Evolutionary conservation across 768 basidiomycete genomes (phyloP).

Genomic region (Terana coerulea): DNA sequence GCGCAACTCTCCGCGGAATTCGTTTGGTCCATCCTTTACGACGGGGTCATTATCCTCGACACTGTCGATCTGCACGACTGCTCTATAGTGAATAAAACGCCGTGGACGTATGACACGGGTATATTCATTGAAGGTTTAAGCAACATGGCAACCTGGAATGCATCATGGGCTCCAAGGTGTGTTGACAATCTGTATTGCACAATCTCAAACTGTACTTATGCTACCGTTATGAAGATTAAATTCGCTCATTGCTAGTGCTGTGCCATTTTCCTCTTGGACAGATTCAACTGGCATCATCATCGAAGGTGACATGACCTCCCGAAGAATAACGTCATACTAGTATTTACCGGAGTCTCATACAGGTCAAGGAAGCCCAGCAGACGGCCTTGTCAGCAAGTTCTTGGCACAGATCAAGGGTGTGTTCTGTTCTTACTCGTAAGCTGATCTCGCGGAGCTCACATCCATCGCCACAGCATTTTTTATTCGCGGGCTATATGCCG

Average conservation of each 20-base stretch:
- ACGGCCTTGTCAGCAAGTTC: not conserved
- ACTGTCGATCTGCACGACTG: not conserved
- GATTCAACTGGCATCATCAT: not conserved
- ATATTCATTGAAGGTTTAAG: slow-evolving; percentile 4
- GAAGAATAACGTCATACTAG: not conserved
- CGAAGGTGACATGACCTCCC: not conserved
- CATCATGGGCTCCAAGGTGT: not conserved
- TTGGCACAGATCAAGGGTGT: not conserved
- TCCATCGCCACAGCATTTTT: not conserved
- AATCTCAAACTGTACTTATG: not conserved
- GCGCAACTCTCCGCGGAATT: slow-evolving; percentile 1
- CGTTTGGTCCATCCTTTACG: not conserved
- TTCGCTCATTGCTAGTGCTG: slow-evolving; percentile 1
- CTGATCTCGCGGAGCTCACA: not conserved
- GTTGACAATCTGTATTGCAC: not conserved
- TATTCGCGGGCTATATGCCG: not conserved
- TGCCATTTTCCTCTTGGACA: not conserved
- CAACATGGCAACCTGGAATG: not conserved
- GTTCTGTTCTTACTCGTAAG: not conserved
- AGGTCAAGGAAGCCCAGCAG: not conserved
- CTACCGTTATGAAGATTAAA: not conserved
- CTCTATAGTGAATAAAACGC: not conserved
- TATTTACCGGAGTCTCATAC: not conserved
- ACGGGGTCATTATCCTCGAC: not conserved
- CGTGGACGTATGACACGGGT: not conserved